These are phyloP conservation scores for Gomphus sp. DNA, from an alignment of 1,284 basidiomycete species.

Conservation along the genomic window DNA sequence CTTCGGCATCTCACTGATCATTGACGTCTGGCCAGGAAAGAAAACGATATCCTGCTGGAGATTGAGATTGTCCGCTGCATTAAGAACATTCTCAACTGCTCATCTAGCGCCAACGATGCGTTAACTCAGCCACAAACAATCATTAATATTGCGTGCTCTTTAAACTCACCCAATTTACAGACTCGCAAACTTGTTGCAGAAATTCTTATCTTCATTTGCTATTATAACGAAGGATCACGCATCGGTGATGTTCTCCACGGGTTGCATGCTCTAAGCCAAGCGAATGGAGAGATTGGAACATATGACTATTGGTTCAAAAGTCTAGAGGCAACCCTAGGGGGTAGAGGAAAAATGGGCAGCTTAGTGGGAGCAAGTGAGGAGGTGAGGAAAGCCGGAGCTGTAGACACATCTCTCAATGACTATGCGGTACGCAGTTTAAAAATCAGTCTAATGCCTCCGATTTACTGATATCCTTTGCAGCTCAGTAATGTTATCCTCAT, in stretches of 20 bases:
- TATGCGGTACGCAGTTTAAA: slow-evolving; percentile 57
- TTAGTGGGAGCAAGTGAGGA: slow-evolving; percentile 92
- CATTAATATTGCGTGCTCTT: slow-evolving; percentile 73
- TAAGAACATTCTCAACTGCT: slow-evolving; percentile 74
- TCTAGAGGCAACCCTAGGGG: slow-evolving; percentile 69
- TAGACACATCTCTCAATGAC: slow-evolving; percentile 65
- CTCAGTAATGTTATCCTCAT: slow-evolving; percentile 64
- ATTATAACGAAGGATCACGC: slow-evolving; percentile 45
- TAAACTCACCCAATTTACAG: slow-evolving; percentile 77
- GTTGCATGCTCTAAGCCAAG: slow-evolving; percentile 55
- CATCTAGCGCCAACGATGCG: slow-evolving; percentile 68
- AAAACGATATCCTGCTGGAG: slow-evolving; percentile 67
- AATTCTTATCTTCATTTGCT: slow-evolving; percentile 58
- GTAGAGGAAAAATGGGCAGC: slow-evolving; percentile 92
- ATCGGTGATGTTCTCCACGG: slow-evolving; percentile 51
- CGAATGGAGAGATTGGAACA: slow-evolving; percentile 50
- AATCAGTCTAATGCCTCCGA: slow-evolving; percentile 11
- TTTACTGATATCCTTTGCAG: slow-evolving; percentile 26
- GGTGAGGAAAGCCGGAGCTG: slow-evolving; percentile 57
- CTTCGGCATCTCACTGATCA: slow-evolving; percentile 3
- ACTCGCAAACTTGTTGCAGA: slow-evolving; percentile 81
- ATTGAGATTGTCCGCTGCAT: slow-evolving; percentile 88
- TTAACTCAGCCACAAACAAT: slow-evolving; percentile 73
- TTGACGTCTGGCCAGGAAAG: slow-evolving; percentile 38
- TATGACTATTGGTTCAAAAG: slow-evolving; percentile 92